Base-by-base conservation (phyloP, 2,329 filamentous ascomycete species). In the Sarocladiaceae sp. region DNA sequence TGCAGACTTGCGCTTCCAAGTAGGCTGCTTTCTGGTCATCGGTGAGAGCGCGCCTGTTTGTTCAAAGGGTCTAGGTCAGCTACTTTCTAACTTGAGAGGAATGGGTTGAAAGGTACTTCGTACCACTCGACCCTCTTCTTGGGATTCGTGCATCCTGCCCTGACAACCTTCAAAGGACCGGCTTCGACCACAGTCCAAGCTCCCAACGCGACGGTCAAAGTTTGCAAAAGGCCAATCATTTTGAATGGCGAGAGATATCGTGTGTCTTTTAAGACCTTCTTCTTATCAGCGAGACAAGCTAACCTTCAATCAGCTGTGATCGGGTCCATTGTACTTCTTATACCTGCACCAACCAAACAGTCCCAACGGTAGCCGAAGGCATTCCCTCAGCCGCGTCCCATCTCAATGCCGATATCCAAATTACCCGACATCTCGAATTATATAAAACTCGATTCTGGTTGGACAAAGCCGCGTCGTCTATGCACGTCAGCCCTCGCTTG, bases 1-100 rank as follows among this genome's bases (percentile, higher is more conserved):
- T 23, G 31, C 54, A 55, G 10, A 47, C 28, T 35, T 55, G 44
- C 37, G 54, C 51, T 18, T 53, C 37, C 23, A 55, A 25, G 26
- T 55, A 55, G 5, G 54, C 29, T 28, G 13, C 12, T 28, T 55
- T 55, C 35, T 55, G 44, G 7, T 42, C 54, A 20, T 53, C 47
- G 18, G 37, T 33, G 7, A 55, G 33, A 2, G 37, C 42, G 25
- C 49, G 46, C 54, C 54, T 49, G 44, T 10, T 37, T 37, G 11
- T 37, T 17, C n/a, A n/a, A n/a, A n/a, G n/a, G n/a, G n/a, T n/a
- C n/a, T n/a, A n/a, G n/a, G n/a, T n/a, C n/a, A n/a, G n/a, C n/a
- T n/a, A n/a, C n/a, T n/a, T n/a, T n/a, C n/a, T n/a, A n/a, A n/a
- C n/a, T n/a, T 8, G 37, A 50, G 20, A 50, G 29, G 17, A 4